Percentiles rank a stretch among this genome's conserved stretches.
Evolutionary conservation across 306 rosid species (phyloP).

Genomic region (Castanopsis chinensis): DNA sequence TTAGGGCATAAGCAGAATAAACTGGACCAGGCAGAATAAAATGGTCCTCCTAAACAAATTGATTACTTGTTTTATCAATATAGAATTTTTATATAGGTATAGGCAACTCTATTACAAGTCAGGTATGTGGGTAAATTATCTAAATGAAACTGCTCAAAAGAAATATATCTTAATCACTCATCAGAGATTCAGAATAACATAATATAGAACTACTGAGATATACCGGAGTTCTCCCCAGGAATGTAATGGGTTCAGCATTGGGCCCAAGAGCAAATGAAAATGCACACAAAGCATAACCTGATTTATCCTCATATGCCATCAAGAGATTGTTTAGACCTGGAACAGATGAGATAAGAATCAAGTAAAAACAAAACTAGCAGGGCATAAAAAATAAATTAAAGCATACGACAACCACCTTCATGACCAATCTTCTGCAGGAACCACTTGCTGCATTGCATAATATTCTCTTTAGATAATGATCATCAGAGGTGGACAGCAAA

Average conservation of each 20-base stretch:
- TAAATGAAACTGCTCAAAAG: neutral
- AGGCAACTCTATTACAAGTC: neutral
- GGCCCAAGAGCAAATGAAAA: constrained; percentile 80
- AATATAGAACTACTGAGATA: constrained; percentile 3
- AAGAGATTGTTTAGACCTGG: constrained; percentile 90
- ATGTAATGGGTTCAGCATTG: constrained; percentile 64
- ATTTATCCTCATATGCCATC: constrained; percentile 92
- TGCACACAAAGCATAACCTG: constrained; percentile 83
- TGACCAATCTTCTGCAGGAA: constrained; percentile 98
- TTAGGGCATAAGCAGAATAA: neutral
- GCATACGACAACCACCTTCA: constrained; percentile 49
- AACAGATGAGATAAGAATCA: constrained; percentile 22
- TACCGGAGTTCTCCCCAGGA: constrained; percentile 88
- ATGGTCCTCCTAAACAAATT: neutral
- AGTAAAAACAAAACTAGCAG: constrained; percentile 10
- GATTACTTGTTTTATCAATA: neutral
- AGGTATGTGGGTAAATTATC: neutral
- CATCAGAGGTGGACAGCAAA: constrained; percentile 1
- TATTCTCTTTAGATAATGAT: constrained; percentile 27
- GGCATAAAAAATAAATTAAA: constrained; percentile 15
- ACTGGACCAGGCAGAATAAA: neutral
- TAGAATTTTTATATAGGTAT: too few species aligned
- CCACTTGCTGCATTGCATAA: constrained; percentile 82
- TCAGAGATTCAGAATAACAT: neutral
- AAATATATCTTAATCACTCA: neutral